Percentiles rank a stretch among this genome's conserved stretches.
Conservation (phyloP, 371 early-diverging fungal species). For the Syncephalastrum sp. region DNA sequence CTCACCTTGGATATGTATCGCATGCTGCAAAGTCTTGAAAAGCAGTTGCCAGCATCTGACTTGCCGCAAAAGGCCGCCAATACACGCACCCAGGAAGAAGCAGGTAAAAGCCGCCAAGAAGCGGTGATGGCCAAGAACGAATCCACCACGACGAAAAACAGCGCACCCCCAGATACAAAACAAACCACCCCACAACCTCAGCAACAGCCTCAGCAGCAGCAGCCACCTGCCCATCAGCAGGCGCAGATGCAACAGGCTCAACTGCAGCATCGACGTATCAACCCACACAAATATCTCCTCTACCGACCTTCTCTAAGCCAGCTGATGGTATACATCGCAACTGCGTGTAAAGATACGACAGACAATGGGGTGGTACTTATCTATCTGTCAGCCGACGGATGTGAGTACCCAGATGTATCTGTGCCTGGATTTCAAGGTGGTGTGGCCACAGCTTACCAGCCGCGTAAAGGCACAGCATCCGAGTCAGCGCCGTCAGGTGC, state of each 20-base stretch:
- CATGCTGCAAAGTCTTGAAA: conserved; percentile 85
- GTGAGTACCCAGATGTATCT: conserved; percentile 42
- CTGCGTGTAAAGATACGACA: conserved; percentile 87
- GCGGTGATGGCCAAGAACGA: conserved; percentile 15
- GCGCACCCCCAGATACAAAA: neutral
- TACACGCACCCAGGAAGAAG: neutral
- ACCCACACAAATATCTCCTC: conserved; percentile 93
- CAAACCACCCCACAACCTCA: neutral
- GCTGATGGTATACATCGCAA: conserved; percentile 83
- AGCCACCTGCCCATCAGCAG: conserved; percentile 1
- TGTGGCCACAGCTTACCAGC: conserved; percentile 35
- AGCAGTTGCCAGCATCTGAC: conserved; percentile 6
- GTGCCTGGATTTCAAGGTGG: conserved; percentile 72
- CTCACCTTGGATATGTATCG: conserved; percentile 95
- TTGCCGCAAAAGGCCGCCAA: neutral
- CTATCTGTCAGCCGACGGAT: conserved; percentile 90
- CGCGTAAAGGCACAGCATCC: too few species aligned
- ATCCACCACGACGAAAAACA: conserved; percentile 12
- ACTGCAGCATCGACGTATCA: conserved; percentile 45
- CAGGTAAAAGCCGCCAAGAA: neutral
- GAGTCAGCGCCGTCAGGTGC: conserved; percentile 28
- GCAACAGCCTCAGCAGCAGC: neutral
- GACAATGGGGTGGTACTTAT: conserved; percentile 83
- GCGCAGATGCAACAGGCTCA: conserved; percentile 7
- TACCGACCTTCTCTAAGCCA: conserved; percentile 88